A percentile compares a stretch with the other conserved stretches of the same genome.
Evolutionary conservation across 75 land plant species (phyloP).

Genomic region (Sequoiadendron giganteum): DNA sequence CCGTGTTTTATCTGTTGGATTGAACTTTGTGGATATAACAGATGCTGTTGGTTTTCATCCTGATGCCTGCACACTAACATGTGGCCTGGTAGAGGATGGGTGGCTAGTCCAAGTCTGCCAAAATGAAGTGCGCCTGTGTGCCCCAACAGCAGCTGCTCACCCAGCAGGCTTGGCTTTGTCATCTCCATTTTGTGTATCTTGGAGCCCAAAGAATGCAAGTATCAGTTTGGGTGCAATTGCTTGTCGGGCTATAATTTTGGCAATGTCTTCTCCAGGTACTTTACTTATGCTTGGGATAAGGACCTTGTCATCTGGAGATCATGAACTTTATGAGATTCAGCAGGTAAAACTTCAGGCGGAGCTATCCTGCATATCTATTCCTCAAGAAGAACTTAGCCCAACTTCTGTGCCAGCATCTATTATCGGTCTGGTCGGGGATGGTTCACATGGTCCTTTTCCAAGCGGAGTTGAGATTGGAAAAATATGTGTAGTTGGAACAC

Average conservation of each 20-base stretch:
- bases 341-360: slow-evolving; percentile 60
- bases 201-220: slow-evolving; percentile 56
- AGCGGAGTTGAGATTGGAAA: slow-evolving; percentile 41
- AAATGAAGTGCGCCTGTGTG: slow-evolving; percentile 70
- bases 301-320: slow-evolving; percentile 27
- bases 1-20: slow-evolving; percentile 85
- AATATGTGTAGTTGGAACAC: slow-evolving; percentile 86
- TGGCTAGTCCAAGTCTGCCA: slow-evolving; percentile 84
- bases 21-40: slow-evolving; percentile 83
- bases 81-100: slow-evolving; percentile 81
- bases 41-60: slow-evolving; percentile 85
- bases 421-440: slow-evolving; percentile 26
- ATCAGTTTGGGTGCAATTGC: slow-evolving; percentile 68
- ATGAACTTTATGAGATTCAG: slow-evolving; percentile 70
- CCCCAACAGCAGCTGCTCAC: slow-evolving; percentile 83
- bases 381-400: slow-evolving; percentile 36
- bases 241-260: slow-evolving; percentile 52
- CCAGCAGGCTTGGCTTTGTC: slow-evolving; percentile 52
- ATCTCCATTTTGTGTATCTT: slow-evolving; percentile 72
- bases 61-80: slow-evolving; percentile 76
- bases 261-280: slow-evolving; percentile 77
- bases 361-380: slow-evolving; percentile 91
- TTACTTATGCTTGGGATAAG: slow-evolving; percentile 73
- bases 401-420: slow-evolving; percentile 30
- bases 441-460: slow-evolving; percentile 19